Conservation (phyloP, 805 yeast genomes). For the Pichia exigua region DNA sequence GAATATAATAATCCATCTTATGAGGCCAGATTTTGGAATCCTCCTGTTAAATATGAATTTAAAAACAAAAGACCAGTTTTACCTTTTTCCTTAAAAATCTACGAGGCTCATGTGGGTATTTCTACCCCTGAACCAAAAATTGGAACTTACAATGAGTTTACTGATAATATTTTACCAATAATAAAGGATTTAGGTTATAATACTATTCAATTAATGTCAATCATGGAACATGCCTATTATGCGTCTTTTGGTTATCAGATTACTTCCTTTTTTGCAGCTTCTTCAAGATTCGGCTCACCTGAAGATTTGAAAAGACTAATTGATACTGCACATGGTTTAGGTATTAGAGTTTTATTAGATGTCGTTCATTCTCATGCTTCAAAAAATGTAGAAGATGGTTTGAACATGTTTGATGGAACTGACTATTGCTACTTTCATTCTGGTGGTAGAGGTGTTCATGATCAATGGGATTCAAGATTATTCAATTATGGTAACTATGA, state of each 20-base stretch:
- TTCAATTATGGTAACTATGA: conserved; percentile 91
- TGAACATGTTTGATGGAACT: conserved; percentile 89
- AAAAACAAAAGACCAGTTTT: conserved; percentile 57
- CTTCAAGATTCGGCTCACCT: conserved; percentile 91
- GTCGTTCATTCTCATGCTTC: conserved; percentile 96
- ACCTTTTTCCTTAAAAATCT: conserved; percentile 56
- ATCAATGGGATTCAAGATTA: conserved; percentile 92
- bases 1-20: conserved; percentile 43
- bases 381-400: conserved; percentile 88
- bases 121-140: conserved; percentile 84
- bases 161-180: conserved; percentile 71
- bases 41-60: conserved; percentile 46
- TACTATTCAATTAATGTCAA: conserved; percentile 92
- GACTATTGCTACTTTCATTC: conserved; percentile 88
- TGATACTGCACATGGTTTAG: conserved; percentile 86
- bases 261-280: conserved; percentile 82
- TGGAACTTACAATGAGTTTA: conserved; percentile 81
- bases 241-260: conserved; percentile 98
- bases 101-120: conserved; percentile 94
- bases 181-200: conserved; percentile 83
- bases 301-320: conserved; percentile 87
- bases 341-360: conserved; percentile 79
- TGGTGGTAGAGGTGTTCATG: conserved; percentile 84
- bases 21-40: conserved; percentile 94
- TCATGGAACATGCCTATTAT: conserved; percentile 98